Percentiles rank a stretch among this genome's conserved stretches.
These are phyloP conservation scores for Trichophyton simii DNA, from an alignment of 2,329 filamentous ascomycete genomes.

Conservation along the genomic window DNA sequence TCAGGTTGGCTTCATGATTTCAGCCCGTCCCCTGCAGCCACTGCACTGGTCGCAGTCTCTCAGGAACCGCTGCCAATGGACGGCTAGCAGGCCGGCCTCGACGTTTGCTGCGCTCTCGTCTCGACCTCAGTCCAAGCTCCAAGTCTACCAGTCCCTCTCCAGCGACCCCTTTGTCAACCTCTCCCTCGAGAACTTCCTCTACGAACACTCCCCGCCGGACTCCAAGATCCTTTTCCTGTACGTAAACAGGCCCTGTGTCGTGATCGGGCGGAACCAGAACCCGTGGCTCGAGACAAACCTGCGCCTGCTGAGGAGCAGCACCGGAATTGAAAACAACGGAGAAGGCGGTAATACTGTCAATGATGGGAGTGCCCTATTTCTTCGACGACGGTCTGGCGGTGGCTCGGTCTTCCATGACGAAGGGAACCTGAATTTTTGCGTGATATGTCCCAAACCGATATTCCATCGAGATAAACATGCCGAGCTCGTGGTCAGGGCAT, in stretches of 20 bases:
- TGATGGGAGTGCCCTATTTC: constrained; percentile 42
- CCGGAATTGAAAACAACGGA: constrained; percentile 3
- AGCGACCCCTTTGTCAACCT: constrained; percentile 78
- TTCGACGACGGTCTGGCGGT: constrained; percentile 76
- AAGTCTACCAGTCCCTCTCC: constrained; percentile 60
- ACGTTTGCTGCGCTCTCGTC: constrained; percentile 2
- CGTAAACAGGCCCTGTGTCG: constrained; percentile 71
- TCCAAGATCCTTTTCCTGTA: constrained; percentile 79
- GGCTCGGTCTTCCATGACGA: constrained; percentile 88
- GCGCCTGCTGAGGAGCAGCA: constrained; percentile 35
- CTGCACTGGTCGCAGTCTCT: constrained; percentile 2
- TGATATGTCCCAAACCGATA: constrained; percentile 62
- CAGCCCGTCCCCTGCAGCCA: not conserved
- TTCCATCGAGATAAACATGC: constrained; percentile 84
- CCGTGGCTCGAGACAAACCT: constrained; percentile 89
- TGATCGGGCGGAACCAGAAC: constrained; percentile 94
- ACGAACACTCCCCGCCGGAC: constrained; percentile 58
- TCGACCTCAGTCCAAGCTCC: constrained; percentile 28
- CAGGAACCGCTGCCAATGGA: not conserved
- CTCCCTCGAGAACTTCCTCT: constrained; percentile 80
- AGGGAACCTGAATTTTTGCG: constrained; percentile 90
- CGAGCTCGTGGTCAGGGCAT: constrained; percentile 80
- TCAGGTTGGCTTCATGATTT: constrained; percentile 1
- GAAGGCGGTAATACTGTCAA: constrained; percentile 12
- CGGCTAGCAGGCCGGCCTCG: not conserved